Evolutionary conservation across 768 basidiomycete genomes (phyloP).

Genomic region (Candolleomyces eurysporus): DNA sequence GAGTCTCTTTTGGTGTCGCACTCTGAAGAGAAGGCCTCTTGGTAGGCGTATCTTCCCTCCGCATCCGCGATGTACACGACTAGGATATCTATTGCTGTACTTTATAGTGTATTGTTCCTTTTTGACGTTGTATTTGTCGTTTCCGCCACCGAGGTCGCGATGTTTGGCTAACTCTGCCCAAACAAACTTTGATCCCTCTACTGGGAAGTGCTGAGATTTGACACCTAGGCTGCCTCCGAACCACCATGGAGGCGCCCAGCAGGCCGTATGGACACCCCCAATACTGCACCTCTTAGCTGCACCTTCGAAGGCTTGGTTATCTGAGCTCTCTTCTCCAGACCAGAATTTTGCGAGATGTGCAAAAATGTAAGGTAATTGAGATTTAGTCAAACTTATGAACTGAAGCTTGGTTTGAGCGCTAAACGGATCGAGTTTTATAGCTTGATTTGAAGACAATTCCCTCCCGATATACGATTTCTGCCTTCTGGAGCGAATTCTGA

Average conservation of each 20-base stretch:
- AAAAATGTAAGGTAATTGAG: constrained; percentile 43
- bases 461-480: constrained; percentile 54
- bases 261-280: constrained; percentile 26
- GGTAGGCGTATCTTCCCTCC: too few relatives aligned
- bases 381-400: neutral
- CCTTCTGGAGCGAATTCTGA: constrained; percentile 18
- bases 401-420: constrained; percentile 45
- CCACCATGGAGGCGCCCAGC: neutral
- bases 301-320: constrained; percentile 6
- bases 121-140: too few relatives aligned
- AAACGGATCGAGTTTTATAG: constrained; percentile 67
- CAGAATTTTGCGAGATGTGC: constrained; percentile 49
- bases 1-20: too few relatives aligned
- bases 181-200: too few relatives aligned
- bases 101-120: too few relatives aligned
- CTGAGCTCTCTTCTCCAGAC: constrained; percentile 20
- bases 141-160: too few relatives aligned
- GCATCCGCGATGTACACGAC: too few relatives aligned
- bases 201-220: too few relatives aligned
- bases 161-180: too few relatives aligned
- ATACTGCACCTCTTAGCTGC: constrained; percentile 22
- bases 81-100: too few relatives aligned
- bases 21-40: too few relatives aligned
- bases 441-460: constrained; percentile 67
- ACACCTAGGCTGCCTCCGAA: neutral